Evolutionary conservation across 2,329 filamentous ascomycete species (phyloP).

Genomic region (Xylariales sp.): DNA sequence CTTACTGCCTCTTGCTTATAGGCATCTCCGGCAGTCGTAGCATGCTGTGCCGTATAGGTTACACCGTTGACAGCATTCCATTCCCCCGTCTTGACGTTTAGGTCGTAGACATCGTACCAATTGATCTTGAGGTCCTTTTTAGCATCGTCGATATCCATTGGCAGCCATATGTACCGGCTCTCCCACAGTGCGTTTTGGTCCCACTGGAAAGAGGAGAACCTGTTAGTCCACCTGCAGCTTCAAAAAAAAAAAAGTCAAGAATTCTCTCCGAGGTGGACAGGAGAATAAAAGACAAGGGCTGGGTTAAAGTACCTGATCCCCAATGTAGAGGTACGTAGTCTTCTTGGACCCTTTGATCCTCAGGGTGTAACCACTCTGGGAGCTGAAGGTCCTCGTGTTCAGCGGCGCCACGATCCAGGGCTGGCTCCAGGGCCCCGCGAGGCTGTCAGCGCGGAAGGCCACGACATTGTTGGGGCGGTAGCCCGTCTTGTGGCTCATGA

Average conservation of each 20-base stretch:
- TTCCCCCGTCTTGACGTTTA: slow-evolving; percentile 47
- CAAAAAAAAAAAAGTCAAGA: too few relatives aligned
- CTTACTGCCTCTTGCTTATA: slow-evolving; percentile 48
- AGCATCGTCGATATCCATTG: slow-evolving; percentile 45
- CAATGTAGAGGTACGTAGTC: slow-evolving; percentile 47
- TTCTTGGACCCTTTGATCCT: slow-evolving; percentile 42
- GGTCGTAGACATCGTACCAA: slow-evolving; percentile 54
- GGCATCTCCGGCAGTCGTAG: slow-evolving; percentile 38
- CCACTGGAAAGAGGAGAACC: slow-evolving; percentile 32
- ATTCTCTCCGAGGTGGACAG: too few relatives aligned
- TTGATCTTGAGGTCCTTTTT: slow-evolving; percentile 44
- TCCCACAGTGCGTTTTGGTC: slow-evolving; percentile 54
- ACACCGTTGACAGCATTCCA: slow-evolving; percentile 41
- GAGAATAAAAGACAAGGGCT: too few relatives aligned
- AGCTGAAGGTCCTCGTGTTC: slow-evolving; percentile 48
- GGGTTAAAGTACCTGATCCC: slow-evolving; percentile 31
- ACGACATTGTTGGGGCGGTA: slow-evolving; percentile 60
- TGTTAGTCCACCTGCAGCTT: too few relatives aligned
- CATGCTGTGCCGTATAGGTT: slow-evolving; percentile 41
- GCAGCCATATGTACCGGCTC: slow-evolving; percentile 53
- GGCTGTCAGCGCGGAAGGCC: slow-evolving; percentile 46
- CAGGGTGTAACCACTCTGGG: slow-evolving; percentile 46
- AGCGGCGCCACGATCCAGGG: slow-evolving; percentile 46
- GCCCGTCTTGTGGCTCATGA: slow-evolving; percentile 61
- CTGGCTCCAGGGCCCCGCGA: slow-evolving; percentile 49